Evolutionary conservation across 2,329 filamentous ascomycete species (phyloP), one percentile per base, ranked within the genome.

Genomic region (Penicillium sp.): DNA sequence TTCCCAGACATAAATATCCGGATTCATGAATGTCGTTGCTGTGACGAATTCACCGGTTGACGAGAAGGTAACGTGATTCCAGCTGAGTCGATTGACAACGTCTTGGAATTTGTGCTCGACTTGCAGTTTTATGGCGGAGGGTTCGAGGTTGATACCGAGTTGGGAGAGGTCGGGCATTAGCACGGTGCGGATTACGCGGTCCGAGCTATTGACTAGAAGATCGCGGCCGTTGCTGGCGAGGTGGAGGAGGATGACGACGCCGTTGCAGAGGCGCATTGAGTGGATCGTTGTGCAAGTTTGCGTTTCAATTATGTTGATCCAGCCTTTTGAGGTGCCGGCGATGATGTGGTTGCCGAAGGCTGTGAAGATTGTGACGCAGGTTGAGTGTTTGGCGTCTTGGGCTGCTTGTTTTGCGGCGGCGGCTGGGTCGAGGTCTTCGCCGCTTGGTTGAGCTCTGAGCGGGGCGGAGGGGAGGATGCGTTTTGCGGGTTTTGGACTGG

Each of bases 31-130:
- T 2, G 93, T 97, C 22, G 90, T 95, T 0, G 95, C 93, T 19
- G 90, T 90, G 34, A 99, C 90, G 66, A 97, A 97, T 71, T 99
- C 93, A 44, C 90, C 91, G 0, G 88, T 93, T 1, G 89, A 87
- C 64, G 89, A 95, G 68, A 99, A 97, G 0, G 91, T 90, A 50
- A 95, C 91, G 64, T 96, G 90, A 64, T 97, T 99, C 93, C 93
- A 99, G 6, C 88, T 90, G 11, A 97, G 75, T 37, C 88, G 84
- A 66, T 99, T 97, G 42, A 99, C 93, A 3, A 97, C 87, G 66
- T 99, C 95, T 69, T 97, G 91, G 63, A 97, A 99, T 66, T 96
- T 97, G 74, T 99, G 93, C 71, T 99, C 92, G 11, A 96, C 82
- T 34, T 93, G 88, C 34, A 99, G 77, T 62, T 92, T 86, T 62